A percentile compares a stretch with the other conserved stretches of the same genome.
phyloP scores from a whole-genome alignment of 108 stramenopile species.

The Cyclotella cryptica region DNA sequence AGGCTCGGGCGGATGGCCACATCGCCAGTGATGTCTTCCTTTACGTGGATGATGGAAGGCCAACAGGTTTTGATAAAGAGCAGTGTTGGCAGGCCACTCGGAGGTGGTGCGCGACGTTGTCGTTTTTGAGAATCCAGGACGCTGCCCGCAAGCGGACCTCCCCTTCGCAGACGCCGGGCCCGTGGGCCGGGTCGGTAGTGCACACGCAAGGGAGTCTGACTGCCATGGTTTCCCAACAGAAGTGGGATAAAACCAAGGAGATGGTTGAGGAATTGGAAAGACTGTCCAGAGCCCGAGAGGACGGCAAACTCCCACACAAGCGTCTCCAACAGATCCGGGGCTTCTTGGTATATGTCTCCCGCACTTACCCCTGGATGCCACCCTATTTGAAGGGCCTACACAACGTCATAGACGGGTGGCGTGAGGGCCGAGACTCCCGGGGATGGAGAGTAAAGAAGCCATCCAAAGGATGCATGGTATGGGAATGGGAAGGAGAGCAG shows the following conservation, averaged over 20 bases:
- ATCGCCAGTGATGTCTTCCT: neutral
- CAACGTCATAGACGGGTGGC: no score
- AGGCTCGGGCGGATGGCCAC: neutral
- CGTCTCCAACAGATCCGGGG: no score
- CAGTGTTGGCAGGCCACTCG: neutral
- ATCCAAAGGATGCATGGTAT: no score
- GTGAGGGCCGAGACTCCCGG: neutral
- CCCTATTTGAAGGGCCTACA: no score
- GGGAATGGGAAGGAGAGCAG: constrained; percentile 18
- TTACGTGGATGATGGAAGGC: no score
- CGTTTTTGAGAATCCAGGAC: neutral
- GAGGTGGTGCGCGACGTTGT: neutral
- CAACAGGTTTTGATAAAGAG: neutral
- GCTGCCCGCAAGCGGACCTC: neutral
- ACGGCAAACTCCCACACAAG: neutral
- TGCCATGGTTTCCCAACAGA: no score
- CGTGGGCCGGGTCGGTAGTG: neutral
- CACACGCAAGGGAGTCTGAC: neutral
- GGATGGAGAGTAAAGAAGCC: no score
- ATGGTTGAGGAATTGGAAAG: neutral
- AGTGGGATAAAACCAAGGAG: neutral
- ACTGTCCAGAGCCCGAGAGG: neutral
- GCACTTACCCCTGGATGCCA: no score
- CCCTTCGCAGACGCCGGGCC: neutral
- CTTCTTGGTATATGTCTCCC: constrained; percentile 50